phyloP scores from a whole-genome alignment of 495 filamentous ascomycete genomes.

The Penicillium fimorum region DNA sequence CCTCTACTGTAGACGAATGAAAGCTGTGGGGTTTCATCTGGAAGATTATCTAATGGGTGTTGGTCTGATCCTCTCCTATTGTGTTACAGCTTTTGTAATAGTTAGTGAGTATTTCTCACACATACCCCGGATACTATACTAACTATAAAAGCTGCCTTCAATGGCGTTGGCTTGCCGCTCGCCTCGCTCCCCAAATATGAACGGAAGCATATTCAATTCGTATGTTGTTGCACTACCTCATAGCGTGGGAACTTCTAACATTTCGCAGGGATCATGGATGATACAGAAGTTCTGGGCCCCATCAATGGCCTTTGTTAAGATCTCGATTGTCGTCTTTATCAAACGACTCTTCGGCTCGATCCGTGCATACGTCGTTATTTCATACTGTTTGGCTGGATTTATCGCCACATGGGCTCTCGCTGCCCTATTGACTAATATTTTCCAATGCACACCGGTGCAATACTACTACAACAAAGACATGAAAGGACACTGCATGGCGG shows the following conservation, averaged over 20 bases:
- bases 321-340: slow-evolving; percentile 35
- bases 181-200: neutral
- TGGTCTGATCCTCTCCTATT: neutral
- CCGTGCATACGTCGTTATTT: slow-evolving; percentile 2
- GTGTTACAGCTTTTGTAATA: slow-evolving; percentile 3
- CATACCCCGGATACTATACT: neutral
- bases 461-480: slow-evolving; percentile 28
- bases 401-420: slow-evolving; percentile 22
- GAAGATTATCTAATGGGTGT: slow-evolving; percentile 5
- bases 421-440: slow-evolving; percentile 23
- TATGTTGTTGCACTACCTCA: neutral
- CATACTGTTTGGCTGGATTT: slow-evolving; percentile 4
- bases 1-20: neutral
- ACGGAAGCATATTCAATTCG: neutral
- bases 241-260: neutral
- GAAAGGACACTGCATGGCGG: slow-evolving; percentile 27
- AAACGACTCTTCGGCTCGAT: slow-evolving; percentile 23
- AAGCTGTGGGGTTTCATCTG: neutral
- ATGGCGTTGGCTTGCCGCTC: neutral
- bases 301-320: slow-evolving; percentile 33
- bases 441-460: slow-evolving; percentile 30
- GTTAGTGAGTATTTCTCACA: neutral
- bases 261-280: slow-evolving; percentile 23
- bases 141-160: slow-evolving; percentile 1
- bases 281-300: slow-evolving; percentile 28